Evolutionary conservation across 2,329 filamentous ascomycete genomes (phyloP), one percentile per base, ranked within the genome.

Genomic region (Ceratocystiopsis brevicomis): DNA sequence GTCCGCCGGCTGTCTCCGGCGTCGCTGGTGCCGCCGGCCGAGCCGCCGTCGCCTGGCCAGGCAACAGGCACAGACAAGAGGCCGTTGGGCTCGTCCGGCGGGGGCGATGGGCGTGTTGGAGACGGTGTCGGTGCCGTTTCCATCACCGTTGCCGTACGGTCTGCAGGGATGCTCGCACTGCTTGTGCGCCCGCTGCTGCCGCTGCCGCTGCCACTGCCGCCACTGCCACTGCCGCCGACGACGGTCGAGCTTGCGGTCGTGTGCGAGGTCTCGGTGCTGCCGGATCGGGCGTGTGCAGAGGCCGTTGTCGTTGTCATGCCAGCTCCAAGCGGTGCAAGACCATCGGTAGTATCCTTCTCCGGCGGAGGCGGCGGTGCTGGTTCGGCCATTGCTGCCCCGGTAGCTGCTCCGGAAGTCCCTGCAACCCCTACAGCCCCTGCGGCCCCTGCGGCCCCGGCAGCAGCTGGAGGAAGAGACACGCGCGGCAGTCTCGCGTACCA

Each of bases 201-300:
- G 33, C 33, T 6, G 33, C 33, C 13, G 32, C 32, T 14, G 32
- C 32, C 32, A 10, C 32, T 11, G 32, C 37, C 10, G 37, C 37
- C 14, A 16, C 13, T 12, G 38, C 18, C 16, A 10, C 21, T n/a
- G 41, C 41, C 45, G 17, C 46, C 47, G 8, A 47, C 46, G 11
- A 41, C 34, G 2, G 49, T 49, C 14, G 49, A 45, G 41, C 47
- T 46, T 19, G 25, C 15, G 1, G 39, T 32, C 16, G 46, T 49
- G 18, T 11, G 35, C 12, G 34, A 34, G 1, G 47, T 50, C 32
- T 38, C 36, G 3, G 32, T 44, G 19, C 47, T 50, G n/a, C 9
- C 39, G 1, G 48, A 43, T 3, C 49, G 47, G 15, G 35, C 18
- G 38, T 49, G 45, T 2, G 21, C 30, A 6, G 19, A 18, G 10